Conservation (phyloP, 1,139 yeast species). For the Candida sanyaensis region DNA sequence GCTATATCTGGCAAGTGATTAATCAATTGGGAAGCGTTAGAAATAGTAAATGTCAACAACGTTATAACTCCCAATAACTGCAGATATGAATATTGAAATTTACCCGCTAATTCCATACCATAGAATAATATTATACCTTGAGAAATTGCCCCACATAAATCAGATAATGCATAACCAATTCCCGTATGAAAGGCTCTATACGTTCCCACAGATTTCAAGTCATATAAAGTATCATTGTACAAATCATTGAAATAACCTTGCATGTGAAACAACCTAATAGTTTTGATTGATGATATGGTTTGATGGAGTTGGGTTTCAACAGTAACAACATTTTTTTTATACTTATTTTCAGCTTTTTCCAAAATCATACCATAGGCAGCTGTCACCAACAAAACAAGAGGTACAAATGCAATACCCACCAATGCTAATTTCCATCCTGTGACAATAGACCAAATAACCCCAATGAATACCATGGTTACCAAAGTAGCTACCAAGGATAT, state of each 20-base stretch:
- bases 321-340: conserved; percentile 57
- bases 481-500: conserved; percentile 56
- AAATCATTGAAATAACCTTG: conserved; percentile 45
- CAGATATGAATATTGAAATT: conserved; percentile 52
- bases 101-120: conserved; percentile 70
- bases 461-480: conserved; percentile 54
- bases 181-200: conserved; percentile 59
- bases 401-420: conserved; percentile 76
- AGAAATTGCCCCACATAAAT: conserved; percentile 56
- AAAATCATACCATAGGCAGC: conserved; percentile 52
- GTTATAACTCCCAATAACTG: conserved; percentile 71
- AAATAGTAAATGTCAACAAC: conserved; percentile 70
- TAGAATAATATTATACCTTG: conserved; percentile 74
- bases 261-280: conserved; percentile 61
- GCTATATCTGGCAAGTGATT: conserved; percentile 70
- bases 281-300: conserved; percentile 57
- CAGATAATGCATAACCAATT: conserved; percentile 60
- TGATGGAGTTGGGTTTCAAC: conserved; percentile 62
- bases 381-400: conserved; percentile 56
- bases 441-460: conserved; percentile 74
- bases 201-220: conserved; percentile 34
- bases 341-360: conserved; percentile 56
- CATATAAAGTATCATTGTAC: conserved; percentile 30
- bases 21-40: conserved; percentile 60
- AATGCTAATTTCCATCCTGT: conserved; percentile 88